Evolutionary conservation across 108 stramenopile species (phyloP).

Genomic region (Cylindrotheca fusiformis): DNA sequence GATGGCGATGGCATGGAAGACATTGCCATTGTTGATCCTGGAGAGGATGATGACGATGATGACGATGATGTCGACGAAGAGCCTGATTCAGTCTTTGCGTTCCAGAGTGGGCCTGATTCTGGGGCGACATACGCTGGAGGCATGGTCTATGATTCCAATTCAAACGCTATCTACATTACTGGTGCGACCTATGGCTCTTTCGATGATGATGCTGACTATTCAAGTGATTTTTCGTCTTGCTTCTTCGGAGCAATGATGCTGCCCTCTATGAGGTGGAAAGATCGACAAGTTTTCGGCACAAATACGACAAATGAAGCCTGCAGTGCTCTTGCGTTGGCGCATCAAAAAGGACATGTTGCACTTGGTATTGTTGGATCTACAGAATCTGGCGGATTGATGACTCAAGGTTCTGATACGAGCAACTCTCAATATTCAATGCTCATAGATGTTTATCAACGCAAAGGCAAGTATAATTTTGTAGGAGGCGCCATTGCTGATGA

Average conservation of each 20-base stretch:
- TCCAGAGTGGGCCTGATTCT: conserved; percentile 20
- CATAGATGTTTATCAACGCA: conserved; percentile 12
- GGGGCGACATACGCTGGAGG: conserved; percentile 34
- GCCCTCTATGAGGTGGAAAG: conserved; percentile 17
- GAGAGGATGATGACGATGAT: neutral
- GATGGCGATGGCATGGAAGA: conserved; percentile 1
- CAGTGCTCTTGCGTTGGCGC: conserved; percentile 17
- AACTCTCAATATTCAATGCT: conserved; percentile 20
- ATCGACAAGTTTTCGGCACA: conserved; percentile 18
- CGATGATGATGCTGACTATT: neutral
- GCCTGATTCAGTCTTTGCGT: conserved; percentile 14
- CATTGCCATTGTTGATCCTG: neutral
- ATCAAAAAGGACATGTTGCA: conserved; percentile 3
- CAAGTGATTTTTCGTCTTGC: conserved; percentile 10
- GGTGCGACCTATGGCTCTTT: conserved; percentile 28
- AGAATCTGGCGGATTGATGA: conserved; percentile 21
- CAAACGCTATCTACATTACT: conserved; percentile 27
- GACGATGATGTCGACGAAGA: neutral
- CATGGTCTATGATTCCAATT: conserved; percentile 28
- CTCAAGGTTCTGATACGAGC: conserved; percentile 3
- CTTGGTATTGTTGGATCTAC: conserved; percentile 25
- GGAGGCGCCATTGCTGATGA: conserved; percentile 22
- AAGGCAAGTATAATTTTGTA: conserved; percentile 7
- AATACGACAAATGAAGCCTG: conserved; percentile 14
- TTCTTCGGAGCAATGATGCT: conserved; percentile 18